Conservation (phyloP, 305 asterid genomes). For the Fraxinus sp. region DNA sequence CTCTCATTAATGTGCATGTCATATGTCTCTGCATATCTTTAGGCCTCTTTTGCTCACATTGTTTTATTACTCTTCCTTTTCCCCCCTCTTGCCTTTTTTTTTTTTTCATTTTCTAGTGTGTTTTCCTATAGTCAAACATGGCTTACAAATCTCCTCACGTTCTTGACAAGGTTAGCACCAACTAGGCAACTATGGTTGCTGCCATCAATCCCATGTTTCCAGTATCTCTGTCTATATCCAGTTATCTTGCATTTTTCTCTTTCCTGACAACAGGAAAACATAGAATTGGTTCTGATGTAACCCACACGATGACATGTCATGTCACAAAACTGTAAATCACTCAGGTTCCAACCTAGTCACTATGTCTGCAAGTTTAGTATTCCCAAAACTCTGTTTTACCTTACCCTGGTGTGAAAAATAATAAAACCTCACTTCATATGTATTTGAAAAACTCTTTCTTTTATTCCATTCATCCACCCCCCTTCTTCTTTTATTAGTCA, state of each 20-base stretch:
- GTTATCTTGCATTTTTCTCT: not conserved
- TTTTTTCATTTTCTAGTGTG: not conserved
- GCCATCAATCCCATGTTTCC: not conserved
- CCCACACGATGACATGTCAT: not conserved
- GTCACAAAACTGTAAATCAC: not conserved
- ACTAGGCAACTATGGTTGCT: not conserved
- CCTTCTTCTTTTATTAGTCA: too few relatives aligned
- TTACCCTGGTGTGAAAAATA: not conserved
- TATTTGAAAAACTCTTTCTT: not conserved
- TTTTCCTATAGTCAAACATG: slow-evolving; percentile 1
- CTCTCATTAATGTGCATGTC: not conserved
- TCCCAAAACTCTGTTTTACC: not conserved
- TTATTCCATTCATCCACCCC: not conserved
- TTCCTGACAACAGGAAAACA: slow-evolving; percentile 6
- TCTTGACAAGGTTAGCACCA: not conserved
- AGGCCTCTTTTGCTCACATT: not conserved
- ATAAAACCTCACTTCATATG: not conserved
- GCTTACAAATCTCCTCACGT: not conserved
- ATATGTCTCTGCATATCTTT: not conserved
- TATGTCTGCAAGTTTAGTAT: not conserved
- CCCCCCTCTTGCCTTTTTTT: not conserved
- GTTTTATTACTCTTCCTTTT: slow-evolving; percentile 12
- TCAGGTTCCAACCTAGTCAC: not conserved
- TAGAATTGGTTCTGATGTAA: not conserved
- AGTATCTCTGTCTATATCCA: not conserved